Percentiles rank a stretch among this genome's conserved stretches.
Evolutionary conservation across 331 rosid genomes (phyloP).

Genomic region (Pyracantha coccinea): DNA sequence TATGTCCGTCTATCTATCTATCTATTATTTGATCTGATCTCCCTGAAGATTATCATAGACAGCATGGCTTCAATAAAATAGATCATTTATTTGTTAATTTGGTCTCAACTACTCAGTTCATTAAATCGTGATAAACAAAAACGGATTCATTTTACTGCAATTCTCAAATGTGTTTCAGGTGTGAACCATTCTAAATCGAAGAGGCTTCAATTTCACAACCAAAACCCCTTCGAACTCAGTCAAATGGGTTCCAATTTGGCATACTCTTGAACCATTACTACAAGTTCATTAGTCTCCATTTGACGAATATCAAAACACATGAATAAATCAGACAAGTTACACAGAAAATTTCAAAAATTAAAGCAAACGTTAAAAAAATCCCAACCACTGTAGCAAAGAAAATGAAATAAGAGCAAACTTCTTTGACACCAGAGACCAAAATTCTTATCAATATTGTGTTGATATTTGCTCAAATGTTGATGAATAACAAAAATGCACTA

Average conservation of each 20-base stretch:
- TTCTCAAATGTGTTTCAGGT: background rate
- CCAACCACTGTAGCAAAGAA: no score
- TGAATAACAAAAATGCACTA: background rate
- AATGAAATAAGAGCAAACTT: no score
- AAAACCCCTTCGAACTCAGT: background rate
- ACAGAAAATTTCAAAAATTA: no score
- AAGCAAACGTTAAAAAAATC: no score
- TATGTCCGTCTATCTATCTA: background rate
- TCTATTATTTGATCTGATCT: background rate
- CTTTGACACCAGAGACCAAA: background rate
- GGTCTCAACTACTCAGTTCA: background rate
- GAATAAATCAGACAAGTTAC: no score
- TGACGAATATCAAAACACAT: no score
- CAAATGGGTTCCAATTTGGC: background rate
- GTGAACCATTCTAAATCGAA: background rate
- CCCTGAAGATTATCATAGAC: background rate
- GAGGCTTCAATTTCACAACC: background rate
- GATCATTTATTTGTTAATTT: background rate
- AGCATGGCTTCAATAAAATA: background rate
- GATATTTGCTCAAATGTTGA: no score
- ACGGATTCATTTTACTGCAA: no score
- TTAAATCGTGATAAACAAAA: background rate
- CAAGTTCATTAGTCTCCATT: background rate
- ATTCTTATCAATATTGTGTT: no score
- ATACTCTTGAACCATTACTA: background rate